Base-by-base conservation (phyloP, 1,284 basidiomycete species). In the Phlebopus sp. region DNA sequence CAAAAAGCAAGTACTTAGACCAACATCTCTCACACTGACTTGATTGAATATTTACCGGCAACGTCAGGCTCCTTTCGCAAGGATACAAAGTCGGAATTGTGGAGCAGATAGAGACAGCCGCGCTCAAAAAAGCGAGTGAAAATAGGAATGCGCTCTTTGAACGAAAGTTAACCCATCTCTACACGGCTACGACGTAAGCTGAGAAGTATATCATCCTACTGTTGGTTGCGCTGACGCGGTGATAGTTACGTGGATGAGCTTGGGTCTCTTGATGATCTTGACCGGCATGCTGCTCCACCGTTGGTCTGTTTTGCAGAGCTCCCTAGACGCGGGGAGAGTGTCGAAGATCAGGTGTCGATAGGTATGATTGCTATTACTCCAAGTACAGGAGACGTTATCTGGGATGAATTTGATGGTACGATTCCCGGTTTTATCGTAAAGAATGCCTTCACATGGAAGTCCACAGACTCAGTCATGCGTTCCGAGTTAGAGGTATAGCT, bases 1-100 rank as follows among this genome's bases (percentile, higher is more conserved):
- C 41, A 92, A 90, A 70, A 93, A 93, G 88, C 90, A 54, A 50
- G 75, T 60, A 34, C 19, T 5, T 49, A 29, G 13, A 39, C 17
- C 29, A 43, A 7, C 13, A 10, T 2, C 48, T 53, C 7, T 35
- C 19, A 17, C 23, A 42, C 30, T 31, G 15, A 27, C 21, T 23
- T 6, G 4, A 23, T 23, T 23, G 21, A 29, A 36, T 18, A 40
- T 39, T 53, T 10, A 40, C 34, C 21, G 15, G 21, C 13, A 14
- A 14, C 17, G 38, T 23, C 42, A 94, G 91, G 55, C 76, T 98
- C 29, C 78, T 98, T 36, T 85, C 89, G 1, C 80, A 85, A 46
- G 95, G 95, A 0, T 78, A 93, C 65, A 91, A 92, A 68, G 82
- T 99, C 42, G 96, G 96, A 9, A 83, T 99, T 10, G 85, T 97